Evolutionary conservation across 306 rosid genomes (phyloP).

Genomic region (Corylus americana): DNA sequence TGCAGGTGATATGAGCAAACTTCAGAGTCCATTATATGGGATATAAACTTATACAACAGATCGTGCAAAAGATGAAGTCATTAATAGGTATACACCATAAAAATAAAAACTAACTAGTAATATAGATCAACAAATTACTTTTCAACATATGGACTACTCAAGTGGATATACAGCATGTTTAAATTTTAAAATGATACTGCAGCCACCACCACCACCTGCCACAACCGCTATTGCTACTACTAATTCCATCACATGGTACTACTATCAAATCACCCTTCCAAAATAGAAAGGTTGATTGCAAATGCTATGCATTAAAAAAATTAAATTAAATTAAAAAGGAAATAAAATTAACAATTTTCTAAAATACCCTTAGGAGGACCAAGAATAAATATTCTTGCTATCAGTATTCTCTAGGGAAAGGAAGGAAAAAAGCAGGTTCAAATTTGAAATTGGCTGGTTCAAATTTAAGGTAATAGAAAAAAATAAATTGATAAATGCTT

Average conservation of each 20-base stretch:
- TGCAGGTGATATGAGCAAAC: constrained; percentile 45
- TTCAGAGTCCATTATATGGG: constrained; percentile 25
- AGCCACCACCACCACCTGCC: not conserved
- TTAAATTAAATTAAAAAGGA: too few species aligned
- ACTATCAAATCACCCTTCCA: not conserved
- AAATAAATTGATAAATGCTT: not conserved
- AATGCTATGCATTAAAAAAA: not conserved
- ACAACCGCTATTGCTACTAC: not conserved
- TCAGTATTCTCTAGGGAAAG: not conserved
- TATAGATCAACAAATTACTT: not conserved
- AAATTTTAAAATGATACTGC: not conserved
- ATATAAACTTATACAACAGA: not conserved
- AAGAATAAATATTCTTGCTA: too few species aligned
- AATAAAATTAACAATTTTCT: too few species aligned
- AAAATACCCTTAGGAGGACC: not conserved
- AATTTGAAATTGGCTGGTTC: not conserved
- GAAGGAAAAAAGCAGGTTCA: not conserved
- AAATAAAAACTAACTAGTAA: not conserved
- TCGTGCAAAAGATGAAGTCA: not conserved
- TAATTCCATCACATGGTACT: not conserved
- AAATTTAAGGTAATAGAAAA: not conserved
- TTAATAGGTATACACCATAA: not conserved
- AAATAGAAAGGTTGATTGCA: not conserved
- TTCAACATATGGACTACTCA: not conserved
- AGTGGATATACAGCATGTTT: not conserved